Base-by-base conservation (phyloP, 495 filamentous ascomycete species). In the Pyrenula massariospora region DNA sequence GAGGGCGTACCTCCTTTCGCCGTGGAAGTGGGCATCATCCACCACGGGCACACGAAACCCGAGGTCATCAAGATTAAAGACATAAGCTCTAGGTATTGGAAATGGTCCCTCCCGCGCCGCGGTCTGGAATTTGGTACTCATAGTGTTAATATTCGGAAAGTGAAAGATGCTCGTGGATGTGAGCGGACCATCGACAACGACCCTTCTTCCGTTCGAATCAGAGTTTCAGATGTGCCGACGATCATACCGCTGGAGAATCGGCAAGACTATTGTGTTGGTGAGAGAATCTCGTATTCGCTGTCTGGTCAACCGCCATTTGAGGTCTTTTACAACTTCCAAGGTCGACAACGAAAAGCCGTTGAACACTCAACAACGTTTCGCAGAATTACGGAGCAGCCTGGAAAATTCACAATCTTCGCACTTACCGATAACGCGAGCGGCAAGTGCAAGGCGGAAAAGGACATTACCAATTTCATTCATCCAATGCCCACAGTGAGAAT, bases 251-350 rank as follows among this genome's bases (percentile, higher is more conserved):
- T 95, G n/a, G 89, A 95, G 62, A 83, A 84, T n/a, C 85, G 84
- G 59, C 73, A 76, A 3, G 88, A 97, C 70, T 95, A 94, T 74
- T 98, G 93, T 72, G 91, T 97, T 25, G 93, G 93, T 53, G 92
- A 98, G 64, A 84, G 89, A 31, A 84, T 97, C 58, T 85, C 88
- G 1, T 98, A 93, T 72, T 86, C 87, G 0, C 82, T 98, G 19
- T 87, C 89, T 0, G 93, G 93, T 25, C 82, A 85, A 54, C 82
- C 88, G 24, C 93, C 93, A 1, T 98, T 97, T 72, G 86, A 90
- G 22, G 84, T 98, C 20, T 90, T 86, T 69, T 98, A 98, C 68
- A 86, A 77, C 22, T 98, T 97, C 69, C 79, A 91, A 52, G 85
- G 84, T 25, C 77, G 75, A 11, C 74, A 84, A 56, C 82, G 86